A percentile compares a stretch with the other conserved stretches of the same genome.
Conservation (phyloP, 179 eudicot species). For the Nepenthes alata region DNA sequence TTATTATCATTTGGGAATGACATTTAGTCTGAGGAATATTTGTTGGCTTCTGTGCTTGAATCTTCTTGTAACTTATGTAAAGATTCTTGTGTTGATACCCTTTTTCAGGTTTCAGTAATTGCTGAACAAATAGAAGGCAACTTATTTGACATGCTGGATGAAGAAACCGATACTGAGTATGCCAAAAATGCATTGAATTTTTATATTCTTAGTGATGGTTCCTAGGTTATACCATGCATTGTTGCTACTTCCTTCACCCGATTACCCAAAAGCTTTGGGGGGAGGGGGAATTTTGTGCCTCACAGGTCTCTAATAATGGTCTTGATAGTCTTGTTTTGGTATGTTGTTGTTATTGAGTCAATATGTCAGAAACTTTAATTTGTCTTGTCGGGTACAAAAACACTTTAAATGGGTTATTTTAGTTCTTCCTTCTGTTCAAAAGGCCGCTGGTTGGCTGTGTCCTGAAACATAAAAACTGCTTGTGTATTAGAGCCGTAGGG, state of each 20-base stretch:
- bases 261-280: not conserved
- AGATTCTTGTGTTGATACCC: slow-evolving; percentile 12
- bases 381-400: no score
- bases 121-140: slow-evolving; percentile 80
- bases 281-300: no score
- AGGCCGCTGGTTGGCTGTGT: no score
- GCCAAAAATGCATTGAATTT: slow-evolving; percentile 14
- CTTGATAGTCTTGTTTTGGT: no score
- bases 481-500: no score
- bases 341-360: no score
- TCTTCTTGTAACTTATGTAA: slow-evolving; percentile 1
- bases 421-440: no score
- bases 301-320: no score
- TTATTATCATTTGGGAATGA: no score
- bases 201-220: not conserved
- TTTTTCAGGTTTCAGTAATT: slow-evolving; percentile 61
- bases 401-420: no score
- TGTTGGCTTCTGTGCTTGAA: not conserved
- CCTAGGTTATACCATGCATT: not conserved
- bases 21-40: not conserved
- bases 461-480: no score
- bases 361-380: no score
- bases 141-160: slow-evolving; percentile 90
- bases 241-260: not conserved
- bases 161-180: slow-evolving; percentile 94